phyloP scores from a whole-genome alignment of 768 basidiomycete genomes.

The Panaeolus cyanescens region DNA sequence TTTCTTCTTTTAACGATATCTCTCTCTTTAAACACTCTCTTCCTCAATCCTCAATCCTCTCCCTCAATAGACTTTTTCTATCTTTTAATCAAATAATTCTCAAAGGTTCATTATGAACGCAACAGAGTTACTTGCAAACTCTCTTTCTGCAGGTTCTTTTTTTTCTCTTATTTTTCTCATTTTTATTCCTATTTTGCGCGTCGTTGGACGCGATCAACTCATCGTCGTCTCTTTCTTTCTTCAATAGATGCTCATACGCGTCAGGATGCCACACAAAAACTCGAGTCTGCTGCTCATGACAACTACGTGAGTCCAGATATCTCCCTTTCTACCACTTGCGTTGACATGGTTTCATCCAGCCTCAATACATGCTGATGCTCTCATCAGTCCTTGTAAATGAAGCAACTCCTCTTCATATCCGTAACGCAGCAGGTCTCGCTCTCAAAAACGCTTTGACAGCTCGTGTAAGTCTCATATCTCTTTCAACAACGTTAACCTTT shows the following conservation, averaged over 20 bases:
- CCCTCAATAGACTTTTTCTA: slow-evolving; percentile 10
- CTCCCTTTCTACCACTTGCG: slow-evolving; percentile 15
- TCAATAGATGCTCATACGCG: slow-evolving; percentile 81
- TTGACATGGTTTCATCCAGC: slow-evolving; percentile 46
- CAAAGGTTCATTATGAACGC: slow-evolving; percentile 89
- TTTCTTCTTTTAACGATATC: slow-evolving; percentile 11
- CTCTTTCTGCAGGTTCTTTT: slow-evolving; percentile 78
- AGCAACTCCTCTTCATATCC: slow-evolving; percentile 63
- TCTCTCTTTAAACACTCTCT: slow-evolving; percentile 12
- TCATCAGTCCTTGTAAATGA: slow-evolving; percentile 84
- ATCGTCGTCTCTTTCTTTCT: slow-evolving; percentile 18
- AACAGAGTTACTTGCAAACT: slow-evolving; percentile 86
- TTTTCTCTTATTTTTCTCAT: background rate
- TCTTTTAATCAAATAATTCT: slow-evolving; percentile 12
- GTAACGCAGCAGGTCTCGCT: slow-evolving; percentile 96
- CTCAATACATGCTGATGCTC: slow-evolving; percentile 91
- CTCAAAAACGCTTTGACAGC: slow-evolving; percentile 95
- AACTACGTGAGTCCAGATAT: slow-evolving; percentile 72
- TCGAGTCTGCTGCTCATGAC: slow-evolving; percentile 82
- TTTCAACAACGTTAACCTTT: slow-evolving; percentile 16
- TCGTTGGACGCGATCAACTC: slow-evolving; percentile 23
- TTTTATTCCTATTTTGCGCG: slow-evolving; percentile 26
- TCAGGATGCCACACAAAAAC: slow-evolving; percentile 88
- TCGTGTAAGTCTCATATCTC: slow-evolving; percentile 59
- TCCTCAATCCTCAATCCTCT: slow-evolving; percentile 17